Evolutionary conservation across 768 basidiomycete genomes (phyloP), one percentile per base, ranked within the genome.

Genomic region (Boletus rubropictus): DNA sequence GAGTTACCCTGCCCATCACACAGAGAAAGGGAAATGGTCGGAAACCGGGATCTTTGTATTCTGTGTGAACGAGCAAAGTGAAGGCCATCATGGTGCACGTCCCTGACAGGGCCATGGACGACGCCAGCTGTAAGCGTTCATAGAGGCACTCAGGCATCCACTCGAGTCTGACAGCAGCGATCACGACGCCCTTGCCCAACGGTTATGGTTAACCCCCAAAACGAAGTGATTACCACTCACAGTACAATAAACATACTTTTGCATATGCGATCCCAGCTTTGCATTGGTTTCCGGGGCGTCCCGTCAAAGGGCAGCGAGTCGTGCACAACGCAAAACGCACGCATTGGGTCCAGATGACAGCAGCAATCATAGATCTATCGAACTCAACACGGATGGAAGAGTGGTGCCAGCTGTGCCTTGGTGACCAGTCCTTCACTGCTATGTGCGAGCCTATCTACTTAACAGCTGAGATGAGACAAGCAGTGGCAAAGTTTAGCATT

Each of bases 11-110:
- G 20, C 35, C 7, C 32, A n/a, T 8, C 12, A 21, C 14, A 14
- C 7, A 8, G 36, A 21, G 32, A 15, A 15, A 18, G 21, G 20
- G 15, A 15, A 20, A 28, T 22, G 22, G 25, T 48, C 55, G 50
- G 54, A 36, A 42, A 18, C 9, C 49, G 51, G 51, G 39, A 15
- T 40, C 27, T 28, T 25, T 25, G 24, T 25, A 5, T 25, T 25
- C 24, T 25, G 24, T 6, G 7, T 12, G 28, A 10, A 12, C 24
- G 7, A 18, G 33, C 17, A 9, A 11, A 33, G 32, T 17, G 7
- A n/a, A 14, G 21, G 37, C 11, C n/a, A n/a, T n/a, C n/a, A n/a
- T n/a, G n/a, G 14, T 8, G 9, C 27, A 9, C 8, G 28, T 29
- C 28, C 21, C 37, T 38, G 48, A 12, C 38, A 24, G 14, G 27